Conservation (phyloP, 192 early-diverging fungal genomes). For the Umbelopsis isabellina region DNA sequence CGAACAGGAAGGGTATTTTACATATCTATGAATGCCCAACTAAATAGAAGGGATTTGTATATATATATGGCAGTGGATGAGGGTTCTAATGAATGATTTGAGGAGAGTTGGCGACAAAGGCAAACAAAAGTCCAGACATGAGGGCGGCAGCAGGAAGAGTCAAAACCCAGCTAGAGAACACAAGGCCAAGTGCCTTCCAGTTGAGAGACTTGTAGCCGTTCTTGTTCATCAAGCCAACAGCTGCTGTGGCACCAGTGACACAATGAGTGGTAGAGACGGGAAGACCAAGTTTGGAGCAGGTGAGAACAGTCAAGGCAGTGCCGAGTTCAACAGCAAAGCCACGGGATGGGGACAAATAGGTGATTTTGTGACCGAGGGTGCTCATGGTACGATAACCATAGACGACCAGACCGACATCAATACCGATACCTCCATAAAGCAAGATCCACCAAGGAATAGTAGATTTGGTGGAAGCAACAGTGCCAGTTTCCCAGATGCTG, state of each 20-base stretch:
- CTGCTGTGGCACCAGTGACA: constrained; percentile 76
- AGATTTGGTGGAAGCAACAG: constrained; percentile 53
- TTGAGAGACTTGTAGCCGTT: constrained; percentile 64
- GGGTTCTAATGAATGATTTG: not conserved
- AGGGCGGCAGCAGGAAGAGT: constrained; percentile 76
- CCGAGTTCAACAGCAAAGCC: constrained; percentile 82
- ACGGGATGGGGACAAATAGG: constrained; percentile 78
- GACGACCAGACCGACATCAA: constrained; percentile 77
- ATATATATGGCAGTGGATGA: not conserved
- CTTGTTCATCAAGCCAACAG: constrained; percentile 76
- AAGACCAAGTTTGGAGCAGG: constrained; percentile 76
- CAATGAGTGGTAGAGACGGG: constrained; percentile 88
- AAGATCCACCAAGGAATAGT: constrained; percentile 79
- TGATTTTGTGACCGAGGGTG: constrained; percentile 81
- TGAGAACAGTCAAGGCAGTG: constrained; percentile 77
- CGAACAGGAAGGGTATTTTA: not conserved
- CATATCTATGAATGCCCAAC: not conserved
- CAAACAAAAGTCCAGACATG: constrained; percentile 66
- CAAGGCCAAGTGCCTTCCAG: constrained; percentile 72
- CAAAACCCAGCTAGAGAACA: constrained; percentile 72
- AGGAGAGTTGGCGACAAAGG: constrained; percentile 62
- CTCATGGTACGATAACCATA: constrained; percentile 80
- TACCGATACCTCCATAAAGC: constrained; percentile 70
- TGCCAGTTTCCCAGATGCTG: constrained; percentile 63
- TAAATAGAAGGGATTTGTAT: not conserved